Evolutionary conservation across 257 asterid species (phyloP).

Genomic region (Solanum paucissectum): DNA sequence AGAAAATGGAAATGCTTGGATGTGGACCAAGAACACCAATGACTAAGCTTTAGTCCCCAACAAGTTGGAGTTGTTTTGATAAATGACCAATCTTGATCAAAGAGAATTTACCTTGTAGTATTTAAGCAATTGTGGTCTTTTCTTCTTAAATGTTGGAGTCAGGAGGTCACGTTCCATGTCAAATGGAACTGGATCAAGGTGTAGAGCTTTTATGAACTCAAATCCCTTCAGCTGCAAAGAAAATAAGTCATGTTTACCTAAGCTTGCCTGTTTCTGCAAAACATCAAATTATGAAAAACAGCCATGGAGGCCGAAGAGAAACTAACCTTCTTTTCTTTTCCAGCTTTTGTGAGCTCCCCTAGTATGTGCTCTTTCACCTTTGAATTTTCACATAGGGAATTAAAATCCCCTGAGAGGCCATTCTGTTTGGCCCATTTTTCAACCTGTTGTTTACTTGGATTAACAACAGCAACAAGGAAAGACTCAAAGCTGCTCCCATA

Average conservation of each 20-base stretch:
- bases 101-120: constrained; percentile 61
- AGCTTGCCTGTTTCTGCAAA: background rate
- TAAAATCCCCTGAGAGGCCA: constrained; percentile 57
- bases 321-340: constrained; percentile 74
- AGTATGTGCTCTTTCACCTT: constrained; percentile 54
- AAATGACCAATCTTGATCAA: background rate
- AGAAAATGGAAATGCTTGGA: background rate
- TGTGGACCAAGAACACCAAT: background rate
- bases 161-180: constrained; percentile 94
- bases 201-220: constrained; percentile 69
- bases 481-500: constrained; percentile 96
- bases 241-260: constrained; percentile 3
- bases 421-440: constrained; percentile 73
- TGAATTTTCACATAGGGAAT: constrained; percentile 50
- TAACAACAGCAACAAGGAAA: constrained; percentile 69
- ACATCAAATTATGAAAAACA: background rate
- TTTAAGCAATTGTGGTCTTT: constrained; percentile 84
- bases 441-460: constrained; percentile 55
- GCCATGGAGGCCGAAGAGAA: background rate
- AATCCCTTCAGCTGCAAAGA: constrained; percentile 82
- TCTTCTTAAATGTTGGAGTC: constrained; percentile 92
- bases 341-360: constrained; percentile 60
- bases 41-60: background rate
- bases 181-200: constrained; percentile 87
- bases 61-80: background rate